Evolutionary conservation across 2,329 filamentous ascomycete species (phyloP).

Genomic region (Neofusicoccum laricinum): DNA sequence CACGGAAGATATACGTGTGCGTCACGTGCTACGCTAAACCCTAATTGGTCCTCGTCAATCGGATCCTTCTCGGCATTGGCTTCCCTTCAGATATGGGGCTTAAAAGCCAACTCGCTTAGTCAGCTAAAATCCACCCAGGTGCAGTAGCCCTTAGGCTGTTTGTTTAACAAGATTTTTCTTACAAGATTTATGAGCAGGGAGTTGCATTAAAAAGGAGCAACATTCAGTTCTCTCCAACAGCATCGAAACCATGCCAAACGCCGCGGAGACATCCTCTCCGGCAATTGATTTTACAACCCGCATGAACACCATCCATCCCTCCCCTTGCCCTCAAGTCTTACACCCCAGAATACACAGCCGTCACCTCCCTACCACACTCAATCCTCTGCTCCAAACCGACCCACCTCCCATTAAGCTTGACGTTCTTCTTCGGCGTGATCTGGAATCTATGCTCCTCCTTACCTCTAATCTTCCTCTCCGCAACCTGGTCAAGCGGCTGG

Average conservation of each 20-base stretch:
- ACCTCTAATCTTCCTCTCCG: conserved; percentile 59
- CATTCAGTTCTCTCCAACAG: not conserved
- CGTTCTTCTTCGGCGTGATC: conserved; percentile 72
- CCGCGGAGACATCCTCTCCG: too few species aligned
- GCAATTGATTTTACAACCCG: not conserved
- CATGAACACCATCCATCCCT: not conserved
- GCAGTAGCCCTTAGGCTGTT: too few species aligned
- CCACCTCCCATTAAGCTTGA: conserved; percentile 66
- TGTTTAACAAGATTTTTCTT: too few species aligned
- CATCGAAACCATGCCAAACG: not conserved
- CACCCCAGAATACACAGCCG: conserved; percentile 73
- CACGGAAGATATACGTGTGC: too few species aligned
- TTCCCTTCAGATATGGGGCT: too few species aligned
- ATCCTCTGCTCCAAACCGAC: conserved; percentile 81
- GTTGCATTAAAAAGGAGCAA: too few species aligned
- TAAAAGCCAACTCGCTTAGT: too few species aligned
- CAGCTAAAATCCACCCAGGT: too few species aligned
- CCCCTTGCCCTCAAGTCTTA: conserved; percentile 26
- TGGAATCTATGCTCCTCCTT: conserved; percentile 73
- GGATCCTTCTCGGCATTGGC: too few species aligned
- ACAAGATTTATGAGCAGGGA: too few species aligned
- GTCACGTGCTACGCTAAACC: too few species aligned
- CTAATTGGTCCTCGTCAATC: too few species aligned
- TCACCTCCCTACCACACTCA: conserved; percentile 79
- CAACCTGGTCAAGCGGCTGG: conserved; percentile 66